Base-by-base conservation (phyloP, 192 early-diverging fungal genomes). In the Linnemannia exigua region DNA sequence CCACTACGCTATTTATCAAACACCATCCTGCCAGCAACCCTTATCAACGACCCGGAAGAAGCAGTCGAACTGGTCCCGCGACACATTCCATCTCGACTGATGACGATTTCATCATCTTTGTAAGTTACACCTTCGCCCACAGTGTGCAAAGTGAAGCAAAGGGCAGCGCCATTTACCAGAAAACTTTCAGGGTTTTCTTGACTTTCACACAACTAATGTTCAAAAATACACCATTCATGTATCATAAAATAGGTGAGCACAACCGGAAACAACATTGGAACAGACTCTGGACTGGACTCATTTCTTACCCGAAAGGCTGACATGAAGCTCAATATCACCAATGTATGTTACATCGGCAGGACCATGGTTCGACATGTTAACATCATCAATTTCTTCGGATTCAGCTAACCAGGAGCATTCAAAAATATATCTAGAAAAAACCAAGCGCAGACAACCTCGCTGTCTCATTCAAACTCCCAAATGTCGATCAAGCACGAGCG, bases 41-140 rank as follows among this genome's bases (percentile, higher is more conserved):
- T n/a, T 77, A 77, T 44, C 75, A 77, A 15, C 75, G 75, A 15
- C 75, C 75, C 14, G 66, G 75, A 19, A 54, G 75, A 17, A 68
- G 22, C 35, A 67, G 17, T 3, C 44, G 75, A 77, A 44, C 63
- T 33, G 28, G 20, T 19, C 19, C 61, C 3, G 15, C 75, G n/a
- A 15, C 75, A 28, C 75, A 35, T 15, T 20, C 68, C 33, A 38
- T 46, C 31, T 33, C 63, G 35, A 67, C 35, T 3, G 67, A 67
- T 8, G 75, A 66, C 36, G 35, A 63, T 35, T 48, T 77, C 35
- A 37, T 77, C 20, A 66, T 77, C 47, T 77, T 77, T 77, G 75
- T 77, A 77, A 77, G 75, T 58, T 31, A 41, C n/a, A 15, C 35
- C 31, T 33, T 31, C 31, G 9, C 6, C 14, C 28, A 25, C 19